Conservation (phyloP, 2,329 filamentous ascomycete species). For the Aspergillus chevalieri region DNA sequence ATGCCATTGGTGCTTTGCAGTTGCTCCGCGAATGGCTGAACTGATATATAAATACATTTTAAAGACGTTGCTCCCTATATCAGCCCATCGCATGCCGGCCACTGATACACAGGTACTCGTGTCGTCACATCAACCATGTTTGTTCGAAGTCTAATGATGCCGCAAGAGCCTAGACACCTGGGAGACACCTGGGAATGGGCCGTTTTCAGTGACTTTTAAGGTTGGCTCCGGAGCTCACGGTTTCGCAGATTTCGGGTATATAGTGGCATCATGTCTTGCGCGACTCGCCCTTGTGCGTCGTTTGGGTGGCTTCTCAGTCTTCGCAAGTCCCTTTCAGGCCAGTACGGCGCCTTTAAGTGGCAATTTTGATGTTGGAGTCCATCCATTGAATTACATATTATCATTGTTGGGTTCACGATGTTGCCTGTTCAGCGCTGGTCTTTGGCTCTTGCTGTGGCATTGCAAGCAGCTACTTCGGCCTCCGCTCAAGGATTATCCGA, state of each 20-base stretch:
- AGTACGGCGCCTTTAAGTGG: background rate
- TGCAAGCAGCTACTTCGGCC: conserved; percentile 12
- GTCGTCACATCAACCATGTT: conserved; percentile 9
- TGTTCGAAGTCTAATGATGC: background rate
- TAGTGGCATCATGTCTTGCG: background rate
- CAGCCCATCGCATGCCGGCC: too few relatives aligned
- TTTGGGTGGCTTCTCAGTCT: background rate
- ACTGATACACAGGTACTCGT: conserved; percentile 2
- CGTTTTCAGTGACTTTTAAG: conserved; percentile 1
- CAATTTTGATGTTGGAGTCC: background rate
- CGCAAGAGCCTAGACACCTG: conserved; percentile 3
- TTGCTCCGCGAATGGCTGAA: too few relatives aligned
- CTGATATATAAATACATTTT: too few relatives aligned
- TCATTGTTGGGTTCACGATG: conserved; percentile 8
- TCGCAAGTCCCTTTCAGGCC: background rate
- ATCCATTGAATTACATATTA: background rate
- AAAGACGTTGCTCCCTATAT: too few relatives aligned
- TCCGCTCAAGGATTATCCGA: conserved; percentile 23
- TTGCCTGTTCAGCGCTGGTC: conserved; percentile 3
- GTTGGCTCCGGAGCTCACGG: too few relatives aligned
- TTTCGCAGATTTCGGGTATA: background rate
- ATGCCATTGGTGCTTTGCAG: too few relatives aligned
- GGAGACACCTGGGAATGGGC: background rate
- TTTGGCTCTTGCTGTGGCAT: conserved; percentile 8
- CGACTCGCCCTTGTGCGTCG: too few relatives aligned